These are phyloP conservation scores for Forsythia suspensa DNA, from an alignment of 257 asterid genomes.

Conservation along the genomic window DNA sequence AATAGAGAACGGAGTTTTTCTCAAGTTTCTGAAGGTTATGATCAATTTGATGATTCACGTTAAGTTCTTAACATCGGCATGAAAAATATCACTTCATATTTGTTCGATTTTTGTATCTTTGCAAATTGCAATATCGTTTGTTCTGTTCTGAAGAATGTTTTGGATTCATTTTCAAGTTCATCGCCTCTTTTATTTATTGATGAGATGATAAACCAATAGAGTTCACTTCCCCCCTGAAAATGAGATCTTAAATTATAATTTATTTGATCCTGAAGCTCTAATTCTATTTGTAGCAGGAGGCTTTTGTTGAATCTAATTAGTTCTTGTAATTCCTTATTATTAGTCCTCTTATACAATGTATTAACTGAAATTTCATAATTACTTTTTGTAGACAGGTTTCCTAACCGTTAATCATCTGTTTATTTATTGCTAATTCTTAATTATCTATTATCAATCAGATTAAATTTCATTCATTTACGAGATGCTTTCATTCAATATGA, in stretches of 20 bases:
- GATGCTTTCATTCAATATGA: conserved; percentile 22
- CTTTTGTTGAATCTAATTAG: neutral
- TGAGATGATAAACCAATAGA: neutral
- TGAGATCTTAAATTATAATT: neutral
- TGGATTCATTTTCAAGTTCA: conserved; percentile 6
- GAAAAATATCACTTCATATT: neutral
- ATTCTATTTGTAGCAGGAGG: neutral
- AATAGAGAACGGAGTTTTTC: neutral
- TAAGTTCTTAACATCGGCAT: neutral
- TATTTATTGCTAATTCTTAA: neutral
- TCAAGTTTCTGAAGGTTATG: conserved; percentile 28
- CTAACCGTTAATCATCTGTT: neutral
- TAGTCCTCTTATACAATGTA: neutral
- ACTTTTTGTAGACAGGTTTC: neutral
- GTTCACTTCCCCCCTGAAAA: neutral
- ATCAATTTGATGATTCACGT: neutral
- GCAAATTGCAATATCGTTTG: neutral
- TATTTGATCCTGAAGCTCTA: neutral
- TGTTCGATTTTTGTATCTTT: neutral
- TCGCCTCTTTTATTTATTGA: neutral
- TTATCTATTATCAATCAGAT: neutral
- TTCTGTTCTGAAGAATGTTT: conserved; percentile 7
- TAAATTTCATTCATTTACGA: conserved; percentile 19
- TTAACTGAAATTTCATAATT: neutral
- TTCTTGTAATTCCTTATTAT: neutral